A percentile compares a stretch with the other conserved stretches of the same genome.
Evolutionary conservation across 2,329 filamentous ascomycete species (phyloP).

Genomic region (Aspergillus luchuensis): DNA sequence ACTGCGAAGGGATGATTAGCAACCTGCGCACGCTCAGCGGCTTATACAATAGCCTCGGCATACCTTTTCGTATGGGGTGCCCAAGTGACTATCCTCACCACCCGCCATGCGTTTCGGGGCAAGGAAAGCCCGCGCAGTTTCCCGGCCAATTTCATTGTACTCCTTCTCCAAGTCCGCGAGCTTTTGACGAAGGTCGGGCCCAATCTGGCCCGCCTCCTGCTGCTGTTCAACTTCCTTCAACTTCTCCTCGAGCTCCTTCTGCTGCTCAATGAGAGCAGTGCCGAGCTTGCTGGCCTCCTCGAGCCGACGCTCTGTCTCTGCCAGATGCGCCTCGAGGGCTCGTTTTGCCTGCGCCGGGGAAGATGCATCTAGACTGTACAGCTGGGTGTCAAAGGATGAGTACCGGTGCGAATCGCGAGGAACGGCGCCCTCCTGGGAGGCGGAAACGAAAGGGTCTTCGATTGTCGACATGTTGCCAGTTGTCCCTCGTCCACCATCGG

Average conservation of each 20-base stretch:
- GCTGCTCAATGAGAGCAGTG: constrained; percentile 82
- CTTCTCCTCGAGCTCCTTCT: constrained; percentile 77
- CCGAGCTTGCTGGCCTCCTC: constrained; percentile 90
- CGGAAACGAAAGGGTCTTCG: constrained; percentile 62
- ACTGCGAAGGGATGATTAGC: constrained; percentile 48
- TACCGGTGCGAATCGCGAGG: constrained; percentile 65
- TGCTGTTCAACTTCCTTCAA: constrained; percentile 81
- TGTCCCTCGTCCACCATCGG: constrained; percentile 18
- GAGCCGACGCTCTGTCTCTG: constrained; percentile 87
- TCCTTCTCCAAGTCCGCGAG: constrained; percentile 88
- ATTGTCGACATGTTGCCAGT: constrained; percentile 30
- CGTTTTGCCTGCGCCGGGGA: constrained; percentile 86
- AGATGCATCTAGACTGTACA: constrained; percentile 76
- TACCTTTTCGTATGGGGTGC: constrained; percentile 54
- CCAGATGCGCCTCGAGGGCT: constrained; percentile 85
- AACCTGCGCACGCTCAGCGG: not conserved
- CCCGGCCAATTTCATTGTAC: constrained; percentile 88
- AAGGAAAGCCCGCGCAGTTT: constrained; percentile 85
- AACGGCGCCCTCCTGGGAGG: constrained; percentile 44
- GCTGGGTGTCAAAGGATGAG: constrained; percentile 77
- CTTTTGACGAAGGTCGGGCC: constrained; percentile 78
- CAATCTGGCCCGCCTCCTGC: constrained; percentile 74
- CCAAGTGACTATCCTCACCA: constrained; percentile 59
- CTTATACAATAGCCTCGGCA: constrained; percentile 5
- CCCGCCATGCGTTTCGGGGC: constrained; percentile 76